phyloP scores from a whole-genome alignment of 345 rosid species.

The Syzygium aqueum region DNA sequence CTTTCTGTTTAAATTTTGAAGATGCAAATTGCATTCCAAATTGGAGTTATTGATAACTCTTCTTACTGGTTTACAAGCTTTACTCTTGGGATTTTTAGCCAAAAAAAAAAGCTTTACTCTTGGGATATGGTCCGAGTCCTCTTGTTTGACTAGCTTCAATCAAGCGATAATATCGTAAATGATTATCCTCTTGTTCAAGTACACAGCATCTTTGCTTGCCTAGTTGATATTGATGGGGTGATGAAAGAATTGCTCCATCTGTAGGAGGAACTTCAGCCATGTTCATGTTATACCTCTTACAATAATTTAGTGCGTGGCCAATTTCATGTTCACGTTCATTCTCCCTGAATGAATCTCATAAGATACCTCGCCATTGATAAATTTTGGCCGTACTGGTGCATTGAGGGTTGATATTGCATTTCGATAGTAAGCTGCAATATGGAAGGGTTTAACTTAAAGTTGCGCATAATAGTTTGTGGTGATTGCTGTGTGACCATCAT shows the following conservation, averaged over 20 bases:
- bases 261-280: not conserved
- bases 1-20: not conserved
- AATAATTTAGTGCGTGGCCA: not conserved
- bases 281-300: not conserved
- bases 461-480: not conserved
- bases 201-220: not conserved
- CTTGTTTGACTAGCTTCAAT: not conserved
- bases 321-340: not conserved
- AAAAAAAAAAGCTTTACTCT: not conserved
- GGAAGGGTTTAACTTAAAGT: not conserved
- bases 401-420: not conserved
- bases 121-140: not conserved
- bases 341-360: not conserved
- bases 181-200: not conserved
- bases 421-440: not conserved
- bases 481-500: not conserved
- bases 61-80: not conserved
- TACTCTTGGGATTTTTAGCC: not conserved
- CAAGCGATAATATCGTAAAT: not conserved
- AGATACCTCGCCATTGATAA: not conserved
- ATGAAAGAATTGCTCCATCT: not conserved
- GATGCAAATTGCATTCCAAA: not conserved
- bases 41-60: not conserved
- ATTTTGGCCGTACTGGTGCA: not conserved
- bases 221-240: not conserved